phyloP scores from a whole-genome alignment of 306 rosid genomes.

The Casuarina glauca region DNA sequence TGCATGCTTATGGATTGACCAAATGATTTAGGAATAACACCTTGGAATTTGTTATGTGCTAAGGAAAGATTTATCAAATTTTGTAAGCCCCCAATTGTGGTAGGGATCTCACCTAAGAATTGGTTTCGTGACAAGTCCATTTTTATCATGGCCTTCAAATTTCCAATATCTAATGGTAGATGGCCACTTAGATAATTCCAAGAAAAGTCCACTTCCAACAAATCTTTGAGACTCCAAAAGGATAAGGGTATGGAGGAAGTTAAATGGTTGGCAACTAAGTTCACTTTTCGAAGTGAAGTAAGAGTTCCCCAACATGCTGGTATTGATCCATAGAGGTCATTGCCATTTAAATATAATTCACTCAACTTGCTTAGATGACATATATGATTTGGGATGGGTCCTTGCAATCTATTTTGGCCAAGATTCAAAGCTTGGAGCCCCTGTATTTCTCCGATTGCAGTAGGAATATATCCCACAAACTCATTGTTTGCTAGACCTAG shows the following conservation, averaged over 20 bases:
- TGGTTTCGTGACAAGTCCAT: constrained; percentile 31
- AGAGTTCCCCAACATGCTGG: background rate
- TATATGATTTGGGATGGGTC: background rate
- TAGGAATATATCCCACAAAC: background rate
- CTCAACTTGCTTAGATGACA: background rate
- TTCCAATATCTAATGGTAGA: constrained; percentile 23
- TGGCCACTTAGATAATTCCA: constrained; percentile 23
- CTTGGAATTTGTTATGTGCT: constrained; percentile 28
- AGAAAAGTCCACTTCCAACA: constrained; percentile 11
- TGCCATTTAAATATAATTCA: background rate
- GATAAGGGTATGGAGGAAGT: constrained; percentile 1
- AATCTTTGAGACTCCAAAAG: constrained; percentile 13
- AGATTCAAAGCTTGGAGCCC: background rate
- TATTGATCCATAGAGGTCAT: background rate
- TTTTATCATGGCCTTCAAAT: background rate
- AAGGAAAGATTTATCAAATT: constrained; percentile 29
- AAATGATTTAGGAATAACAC: constrained; percentile 31
- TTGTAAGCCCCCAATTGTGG: constrained; percentile 1
- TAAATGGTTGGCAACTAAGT: background rate
- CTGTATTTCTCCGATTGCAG: background rate
- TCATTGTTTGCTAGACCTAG: background rate
- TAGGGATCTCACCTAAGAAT: constrained; percentile 30
- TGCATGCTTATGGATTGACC: constrained; percentile 25
- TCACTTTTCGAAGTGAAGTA: background rate
- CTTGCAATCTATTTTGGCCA: background rate